Conservation (phyloP, 75 land plant genomes). For the Picea glauca region DNA sequence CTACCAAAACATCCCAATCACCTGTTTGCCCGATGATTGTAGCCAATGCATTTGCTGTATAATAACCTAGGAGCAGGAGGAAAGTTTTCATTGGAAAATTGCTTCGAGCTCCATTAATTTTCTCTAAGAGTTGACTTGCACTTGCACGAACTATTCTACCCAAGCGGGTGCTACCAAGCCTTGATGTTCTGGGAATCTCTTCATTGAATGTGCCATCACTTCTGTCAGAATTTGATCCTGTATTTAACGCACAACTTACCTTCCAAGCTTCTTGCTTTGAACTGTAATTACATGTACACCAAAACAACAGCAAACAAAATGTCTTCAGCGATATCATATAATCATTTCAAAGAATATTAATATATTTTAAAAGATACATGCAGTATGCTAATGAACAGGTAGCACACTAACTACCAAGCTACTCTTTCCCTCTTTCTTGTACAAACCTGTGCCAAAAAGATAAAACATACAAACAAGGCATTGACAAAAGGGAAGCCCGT, state of each 20-base stretch:
- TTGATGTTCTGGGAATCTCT: constrained; percentile 18
- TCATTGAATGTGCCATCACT: constrained; percentile 24
- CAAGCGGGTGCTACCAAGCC: constrained; percentile 63
- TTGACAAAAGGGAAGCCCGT: too few species aligned
- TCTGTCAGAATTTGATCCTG: constrained; percentile 30
- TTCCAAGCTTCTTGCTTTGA: constrained; percentile 9
- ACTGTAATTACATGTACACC: too few species aligned
- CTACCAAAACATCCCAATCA: constrained; percentile 97
- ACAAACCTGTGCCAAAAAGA: too few species aligned
- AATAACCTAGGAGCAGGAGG: constrained; percentile 88
- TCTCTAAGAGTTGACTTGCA: constrained; percentile 52
- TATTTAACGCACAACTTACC: constrained; percentile 43
- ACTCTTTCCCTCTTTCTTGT: too few species aligned
- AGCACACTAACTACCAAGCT: too few species aligned
- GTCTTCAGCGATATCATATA: too few species aligned
- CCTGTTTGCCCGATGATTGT: constrained; percentile 97
- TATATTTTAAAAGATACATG: too few species aligned
- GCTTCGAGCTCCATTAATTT: constrained; percentile 69
- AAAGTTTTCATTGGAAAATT: constrained; percentile 89
- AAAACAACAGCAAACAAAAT: too few species aligned
- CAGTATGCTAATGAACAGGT: too few species aligned
- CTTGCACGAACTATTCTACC: constrained; percentile 64
- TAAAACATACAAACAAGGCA: too few species aligned
- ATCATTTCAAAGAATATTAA: too few species aligned
- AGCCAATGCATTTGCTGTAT: constrained; percentile 93